Evolutionary conservation across 257 asterid species (phyloP), one percentile per base, ranked within the genome.

Genomic region (Lavandula angustifolia): DNA sequence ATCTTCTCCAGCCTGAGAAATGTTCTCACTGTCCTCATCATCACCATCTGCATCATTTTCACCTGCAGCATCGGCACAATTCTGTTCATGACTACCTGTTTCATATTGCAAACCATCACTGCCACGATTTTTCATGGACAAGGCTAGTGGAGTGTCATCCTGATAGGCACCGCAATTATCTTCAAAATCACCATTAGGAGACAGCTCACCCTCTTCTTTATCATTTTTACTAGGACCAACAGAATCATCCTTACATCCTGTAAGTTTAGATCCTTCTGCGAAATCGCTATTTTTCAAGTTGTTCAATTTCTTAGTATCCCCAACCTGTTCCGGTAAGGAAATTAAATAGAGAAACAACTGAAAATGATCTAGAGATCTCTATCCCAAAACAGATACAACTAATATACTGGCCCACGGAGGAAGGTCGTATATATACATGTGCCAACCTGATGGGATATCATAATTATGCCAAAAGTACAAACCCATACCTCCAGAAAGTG

Each of bases 181-280:
- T 77, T 82, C 95, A 73, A 78, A 86, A 75, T 87, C 91, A 35
- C 89, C 89, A 56, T 70, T 84, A 17, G 96, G 91, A 51, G 96
- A 91, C 63, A 86, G 82, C 73, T 87, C 96, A 51, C 89, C 95
- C 80, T 84, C 96, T 83, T 88, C 98, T 74, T 91, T 91, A 85
- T 91, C 98, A 54, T 57, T 77, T 73, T 86, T 88, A 49, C 76
- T 54, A 42, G 80, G 84, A 79, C 82, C 85, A 34, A 64, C 68
- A 29, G 72, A 53, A 34, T 72, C 83, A 49, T 76, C 87, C 60
- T 70, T 78, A 69, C 69, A 71, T 65, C 80, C 85, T 50, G 71
- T 75, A 38, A 48, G 51, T 71, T 75, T 73, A 46, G 85, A 76
- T 54, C 88, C 87, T 71, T 76, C 92, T 47, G 80, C 71, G 73